Conservation (phyloP, 345 rosid genomes). For the Ceriops zippeliana region DNA sequence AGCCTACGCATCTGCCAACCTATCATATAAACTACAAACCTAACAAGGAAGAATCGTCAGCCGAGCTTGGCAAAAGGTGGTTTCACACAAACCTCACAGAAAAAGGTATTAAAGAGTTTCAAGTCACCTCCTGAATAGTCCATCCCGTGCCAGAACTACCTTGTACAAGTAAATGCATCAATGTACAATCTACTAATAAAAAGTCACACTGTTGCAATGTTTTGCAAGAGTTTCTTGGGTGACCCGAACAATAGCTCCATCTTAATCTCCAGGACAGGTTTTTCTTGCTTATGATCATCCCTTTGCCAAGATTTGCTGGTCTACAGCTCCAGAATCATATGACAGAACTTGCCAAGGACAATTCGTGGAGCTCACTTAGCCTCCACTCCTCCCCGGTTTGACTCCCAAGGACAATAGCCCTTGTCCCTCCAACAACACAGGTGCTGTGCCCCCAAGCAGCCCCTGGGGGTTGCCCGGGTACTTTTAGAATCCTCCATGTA, state of each 20-base stretch:
- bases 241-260: slow-evolving; percentile 20
- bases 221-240: slow-evolving; percentile 21
- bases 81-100: slow-evolving; percentile 26
- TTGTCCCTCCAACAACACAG: slow-evolving; percentile 88
- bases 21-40: slow-evolving; percentile 27
- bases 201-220: slow-evolving; percentile 16
- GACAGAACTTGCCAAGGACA: slow-evolving; percentile 58
- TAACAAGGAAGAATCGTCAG: slow-evolving; percentile 24
- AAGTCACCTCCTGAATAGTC: slow-evolving; percentile 26
- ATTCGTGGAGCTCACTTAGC: slow-evolving; percentile 82
- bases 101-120: slow-evolving; percentile 21
- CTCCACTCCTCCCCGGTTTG: slow-evolving; percentile 96
- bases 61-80: slow-evolving; percentile 16
- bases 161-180: slow-evolving; percentile 28
- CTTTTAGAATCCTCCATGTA: slow-evolving; percentile 80
- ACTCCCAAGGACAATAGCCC: slow-evolving; percentile 86
- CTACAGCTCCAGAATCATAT: slow-evolving; percentile 28
- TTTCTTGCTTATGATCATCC: slow-evolving; percentile 8
- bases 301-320: slow-evolving; percentile 6
- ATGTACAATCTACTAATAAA: slow-evolving; percentile 23
- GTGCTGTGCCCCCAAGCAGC: slow-evolving; percentile 96
- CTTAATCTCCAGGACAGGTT: slow-evolving; percentile 11
- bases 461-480: slow-evolving; percentile 73
- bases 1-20: slow-evolving; percentile 27
- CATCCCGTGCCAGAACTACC: slow-evolving; percentile 30